Evolutionary conservation across 176 grass and related monocot genomes (phyloP), one percentile per base, ranked within the genome.

Genomic region (Bromus sterilis): DNA sequence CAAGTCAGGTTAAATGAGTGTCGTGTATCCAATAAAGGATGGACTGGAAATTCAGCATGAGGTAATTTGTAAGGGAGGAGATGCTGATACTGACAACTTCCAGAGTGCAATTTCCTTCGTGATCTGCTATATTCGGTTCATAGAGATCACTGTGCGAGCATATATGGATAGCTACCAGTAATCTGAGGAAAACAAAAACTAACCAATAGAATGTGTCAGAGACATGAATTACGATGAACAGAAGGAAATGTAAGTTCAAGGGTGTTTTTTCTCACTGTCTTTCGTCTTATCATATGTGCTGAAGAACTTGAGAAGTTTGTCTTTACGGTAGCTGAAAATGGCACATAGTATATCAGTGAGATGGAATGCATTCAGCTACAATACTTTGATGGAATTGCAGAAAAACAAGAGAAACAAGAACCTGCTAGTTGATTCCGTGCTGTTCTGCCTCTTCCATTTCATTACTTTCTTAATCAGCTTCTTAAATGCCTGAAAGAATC

Each of bases 121-220:
- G 25, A 24, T 1, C 57, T 66, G 28, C 0, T 11, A 83, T 23
- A 24, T 5, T 36, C 40, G n/a, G 64, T 83, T 14, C 13, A 56
- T 75, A 82, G 2, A 51, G 21, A 26, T 56, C 53, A 9, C 4
- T 15, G 46, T 88, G 67, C 16, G 67, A 84, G 58, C 75, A 88
- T 30, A 88, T 88, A 29, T 61, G 44, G 46, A 58, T 58, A 74
- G 86, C 86, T 84, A 59, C 44, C 20, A 83, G 57, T 15, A 79
- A 79, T 79, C 75, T 88, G 86, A 88, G 86, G 80, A 84, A 88
- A 84, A 18, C n/a, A 84, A 84, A 78, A 79, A 88, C 86, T 88
- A 49, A 84, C 16, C 15, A 56, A 75, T 35, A 67, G 56, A 66
- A 79, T 66, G 46, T 78, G 66, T 88, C 76, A 25, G 66, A 88